Conservation (phyloP, 73 alveolate genomes). For the Stentor coeruleus region DNA sequence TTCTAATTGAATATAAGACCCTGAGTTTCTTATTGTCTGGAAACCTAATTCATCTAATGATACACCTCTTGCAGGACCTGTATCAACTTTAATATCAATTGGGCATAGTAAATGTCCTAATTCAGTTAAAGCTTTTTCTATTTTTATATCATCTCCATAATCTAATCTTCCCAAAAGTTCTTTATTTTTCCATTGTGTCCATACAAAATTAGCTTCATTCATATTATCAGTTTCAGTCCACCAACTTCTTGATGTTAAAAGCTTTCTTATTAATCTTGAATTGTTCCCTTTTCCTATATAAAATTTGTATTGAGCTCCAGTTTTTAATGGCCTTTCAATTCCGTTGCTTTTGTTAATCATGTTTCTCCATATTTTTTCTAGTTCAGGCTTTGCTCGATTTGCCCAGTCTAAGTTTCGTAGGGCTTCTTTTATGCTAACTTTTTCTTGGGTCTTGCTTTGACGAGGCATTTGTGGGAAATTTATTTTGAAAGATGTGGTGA, state of each 20-base stretch:
- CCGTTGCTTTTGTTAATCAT: background rate
- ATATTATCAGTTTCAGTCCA: background rate
- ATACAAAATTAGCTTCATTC: background rate
- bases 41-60: background rate
- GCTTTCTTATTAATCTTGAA: background rate
- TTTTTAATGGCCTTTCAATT: background rate
- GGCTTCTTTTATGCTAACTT: background rate
- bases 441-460: no score
- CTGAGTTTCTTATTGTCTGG: background rate
- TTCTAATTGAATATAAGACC: background rate
- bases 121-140: background rate
- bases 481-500: no score
- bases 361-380: background rate
- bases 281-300: slow-evolving; percentile 19
- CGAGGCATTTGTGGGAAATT: background rate
- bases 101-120: background rate
- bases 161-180: background rate
- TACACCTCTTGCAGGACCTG: background rate
- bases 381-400: background rate
- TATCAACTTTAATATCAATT: background rate
- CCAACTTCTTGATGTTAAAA: background rate
- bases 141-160: background rate
- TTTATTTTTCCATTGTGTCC: background rate
- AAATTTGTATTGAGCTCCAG: background rate
- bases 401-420: background rate